Evolutionary conservation across 2,329 filamentous ascomycete species (phyloP), one percentile per base, ranked within the genome.

Genomic region (Sporothrix humicola): DNA sequence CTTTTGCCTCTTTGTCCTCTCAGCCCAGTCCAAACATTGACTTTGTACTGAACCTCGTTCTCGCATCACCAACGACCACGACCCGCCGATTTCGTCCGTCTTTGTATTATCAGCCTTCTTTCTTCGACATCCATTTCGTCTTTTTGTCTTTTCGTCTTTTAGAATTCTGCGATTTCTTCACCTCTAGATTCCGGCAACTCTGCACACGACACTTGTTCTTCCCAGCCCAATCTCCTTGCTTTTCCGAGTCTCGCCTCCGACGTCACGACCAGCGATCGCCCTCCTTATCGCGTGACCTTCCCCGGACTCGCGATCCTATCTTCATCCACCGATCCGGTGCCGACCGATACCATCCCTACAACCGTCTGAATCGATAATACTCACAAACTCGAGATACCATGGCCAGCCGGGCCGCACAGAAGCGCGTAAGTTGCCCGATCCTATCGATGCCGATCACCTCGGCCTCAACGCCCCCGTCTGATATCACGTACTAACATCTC

Each of bases 401-500:
- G 91, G 91, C 91, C 69, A 92, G 89, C 79, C 90, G 90, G 80
- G 90, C 91, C 77, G 91, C 91, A 23, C 90, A 90, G 82, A 93
- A 92, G 83, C 88, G 91, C 80, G 90, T 91, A 84, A 78, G 88
- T 81, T 0, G 9, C 2, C 23, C 2, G 4, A 44, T 26, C 46
- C 15, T 37, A 5, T 9, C 13, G 44, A 26, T 15, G 44, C n/a
- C 10, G 59, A 65, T 17, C 26, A 17, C 3, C 26, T 13, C 15
- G 2, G 26, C 26, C 26, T 9, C 26, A n/a, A n/a, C 58, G 9
- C 7, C 13, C 58, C 2, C 37, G 20, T 17, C n/a, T 9, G n/a
- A 2, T 17, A n/a, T 0, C 42, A 31, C 10, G 1, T 52, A 26
- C 71, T 69, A 23, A 73, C 52, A 44, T 3, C 13, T 42, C 31